Conservation (phyloP, 306 rosid species). For the Begonia masoniana region DNA sequence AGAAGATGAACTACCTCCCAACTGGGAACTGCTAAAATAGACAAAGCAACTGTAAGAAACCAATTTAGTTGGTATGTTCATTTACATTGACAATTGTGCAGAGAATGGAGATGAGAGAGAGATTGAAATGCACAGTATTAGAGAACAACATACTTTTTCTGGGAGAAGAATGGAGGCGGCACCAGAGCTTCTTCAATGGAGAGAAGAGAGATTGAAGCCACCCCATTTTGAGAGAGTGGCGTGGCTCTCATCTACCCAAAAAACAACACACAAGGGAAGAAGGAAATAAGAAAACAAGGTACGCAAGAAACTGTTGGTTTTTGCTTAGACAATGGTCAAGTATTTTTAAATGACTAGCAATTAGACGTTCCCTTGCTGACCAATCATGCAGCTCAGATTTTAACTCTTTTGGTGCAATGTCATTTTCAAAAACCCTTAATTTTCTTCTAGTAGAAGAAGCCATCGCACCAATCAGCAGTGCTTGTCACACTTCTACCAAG, state of each 20-base stretch:
- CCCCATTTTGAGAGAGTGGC: slow-evolving; percentile 58
- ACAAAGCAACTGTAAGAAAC: too few species aligned
- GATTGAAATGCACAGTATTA: neutral
- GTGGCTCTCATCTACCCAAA: slow-evolving; percentile 19
- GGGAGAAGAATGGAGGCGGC: slow-evolving; percentile 55
- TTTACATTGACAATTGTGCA: too few species aligned
- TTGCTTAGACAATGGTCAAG: slow-evolving; percentile 74
- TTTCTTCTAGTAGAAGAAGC: slow-evolving; percentile 47
- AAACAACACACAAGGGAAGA: slow-evolving; percentile 3
- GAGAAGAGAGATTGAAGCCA: slow-evolving; percentile 86
- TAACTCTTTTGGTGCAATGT: slow-evolving; percentile 43
- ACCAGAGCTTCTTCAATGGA: slow-evolving; percentile 77
- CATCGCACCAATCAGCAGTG: slow-evolving; percentile 51
- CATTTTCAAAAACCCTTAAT: slow-evolving; percentile 32
- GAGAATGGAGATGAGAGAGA: neutral
- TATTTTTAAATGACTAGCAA: slow-evolving; percentile 19
- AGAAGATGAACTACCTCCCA: too few species aligned
- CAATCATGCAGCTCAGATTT: slow-evolving; percentile 27
- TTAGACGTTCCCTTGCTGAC: slow-evolving; percentile 21
- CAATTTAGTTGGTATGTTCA: too few species aligned
- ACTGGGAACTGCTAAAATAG: too few species aligned
- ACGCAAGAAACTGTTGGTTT: slow-evolving; percentile 2
- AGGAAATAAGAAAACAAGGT: slow-evolving; percentile 14
- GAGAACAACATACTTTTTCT: slow-evolving; percentile 47
- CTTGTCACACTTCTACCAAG: slow-evolving; percentile 33